Evolutionary conservation across 345 rosid species (phyloP).

Genomic region (Gossypium stocksii): DNA sequence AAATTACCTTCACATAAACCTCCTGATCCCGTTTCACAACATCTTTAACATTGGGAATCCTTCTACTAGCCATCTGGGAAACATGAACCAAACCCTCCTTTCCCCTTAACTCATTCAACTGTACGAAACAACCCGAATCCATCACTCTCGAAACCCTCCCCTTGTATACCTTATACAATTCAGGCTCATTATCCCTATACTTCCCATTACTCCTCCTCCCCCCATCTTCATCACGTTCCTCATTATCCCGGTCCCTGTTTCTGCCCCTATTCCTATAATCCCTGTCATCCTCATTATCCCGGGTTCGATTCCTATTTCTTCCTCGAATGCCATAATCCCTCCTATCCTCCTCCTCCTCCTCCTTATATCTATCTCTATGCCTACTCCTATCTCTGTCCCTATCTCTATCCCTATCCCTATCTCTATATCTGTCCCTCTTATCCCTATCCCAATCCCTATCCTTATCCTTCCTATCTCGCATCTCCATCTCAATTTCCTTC

Average conservation of each 20-base stretch:
- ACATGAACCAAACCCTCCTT: conserved; percentile 90
- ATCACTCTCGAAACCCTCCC: conserved; percentile 81
- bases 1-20: conserved; percentile 70
- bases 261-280: conserved; percentile 26
- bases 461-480: conserved; percentile 21
- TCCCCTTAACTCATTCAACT: conserved; percentile 63
- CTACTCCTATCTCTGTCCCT: conserved; percentile 21
- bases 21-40: conserved; percentile 66
- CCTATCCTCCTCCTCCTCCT: conserved; percentile 30
- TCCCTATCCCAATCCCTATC: conserved; percentile 17
- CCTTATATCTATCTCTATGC: conserved; percentile 18
- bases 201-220: conserved; percentile 17
- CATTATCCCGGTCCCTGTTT: conserved; percentile 22
- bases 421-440: conserved; percentile 20
- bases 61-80: conserved; percentile 66
- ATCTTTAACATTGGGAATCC: conserved; percentile 55
- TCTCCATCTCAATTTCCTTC: conserved; percentile 39
- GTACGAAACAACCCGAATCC: conserved; percentile 83
- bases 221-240: conserved; percentile 23
- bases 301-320: conserved; percentile 29
- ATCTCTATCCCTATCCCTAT: conserved; percentile 12
- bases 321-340: conserved; percentile 19
- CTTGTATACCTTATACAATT: conserved; percentile 68
- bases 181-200: conserved; percentile 46
- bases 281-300: conserved; percentile 14